Conservation (phyloP, 2,329 filamentous ascomycete species). For the Fusarium robinianum region DNA sequence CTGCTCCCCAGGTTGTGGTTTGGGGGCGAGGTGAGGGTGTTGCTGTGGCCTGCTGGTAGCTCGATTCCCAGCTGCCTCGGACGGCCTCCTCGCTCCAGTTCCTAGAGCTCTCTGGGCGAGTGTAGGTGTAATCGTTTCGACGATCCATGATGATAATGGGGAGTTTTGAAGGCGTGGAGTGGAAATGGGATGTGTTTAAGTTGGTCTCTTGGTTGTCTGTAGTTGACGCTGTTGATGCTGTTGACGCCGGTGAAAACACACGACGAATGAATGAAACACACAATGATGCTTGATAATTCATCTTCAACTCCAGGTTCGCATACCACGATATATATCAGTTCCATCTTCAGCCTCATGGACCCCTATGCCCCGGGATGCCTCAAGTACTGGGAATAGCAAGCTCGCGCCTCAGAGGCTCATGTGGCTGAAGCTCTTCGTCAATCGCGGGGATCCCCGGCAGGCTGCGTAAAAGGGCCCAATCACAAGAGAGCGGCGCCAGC, state of each 20-base stretch:
- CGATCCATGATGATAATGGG: conserved; percentile 26
- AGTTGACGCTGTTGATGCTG: conserved; percentile 3
- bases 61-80: conserved; percentile 35
- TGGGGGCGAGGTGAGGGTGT: conserved; percentile 28
- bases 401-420: conserved; percentile 21
- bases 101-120: conserved; percentile 30
- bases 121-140: conserved; percentile 19
- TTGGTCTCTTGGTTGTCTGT: conserved; percentile 20
- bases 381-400: conserved; percentile 13
- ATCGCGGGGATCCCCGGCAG: conserved; percentile 36
- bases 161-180: conserved; percentile 13
- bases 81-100: conserved; percentile 39
- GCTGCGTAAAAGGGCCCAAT: conserved; percentile 31
- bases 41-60: conserved; percentile 28
- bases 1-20: conserved; percentile 20
- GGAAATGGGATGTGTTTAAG: not conserved
- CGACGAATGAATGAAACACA: not conserved
- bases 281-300: conserved; percentile 8
- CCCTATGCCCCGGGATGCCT: conserved; percentile 25
- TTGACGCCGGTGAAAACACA: conserved; percentile 2
- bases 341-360: conserved; percentile 5
- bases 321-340: conserved; percentile 21
- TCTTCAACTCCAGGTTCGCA: conserved; percentile 1
- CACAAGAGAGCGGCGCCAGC: not conserved
- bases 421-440: conserved; percentile 35